Conservation (phyloP, 495 filamentous ascomycete genomes). For the Aspergillus cavernicola region DNA sequence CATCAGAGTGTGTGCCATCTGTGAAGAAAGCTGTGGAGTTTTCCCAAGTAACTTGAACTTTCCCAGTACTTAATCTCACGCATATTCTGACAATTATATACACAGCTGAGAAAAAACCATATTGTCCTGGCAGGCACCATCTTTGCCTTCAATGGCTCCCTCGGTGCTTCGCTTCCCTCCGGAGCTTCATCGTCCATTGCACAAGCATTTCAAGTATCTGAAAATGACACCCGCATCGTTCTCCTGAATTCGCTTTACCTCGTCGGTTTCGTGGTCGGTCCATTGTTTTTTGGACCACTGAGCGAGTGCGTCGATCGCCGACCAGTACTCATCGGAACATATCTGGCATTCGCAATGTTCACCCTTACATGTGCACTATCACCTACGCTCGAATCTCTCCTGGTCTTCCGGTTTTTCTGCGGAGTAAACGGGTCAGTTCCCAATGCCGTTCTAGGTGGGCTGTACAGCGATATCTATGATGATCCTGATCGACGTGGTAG, state of each 20-base stretch:
- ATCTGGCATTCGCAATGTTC: constrained; percentile 39
- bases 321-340: constrained; percentile 52
- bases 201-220: constrained; percentile 41
- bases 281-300: constrained; percentile 59
- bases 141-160: constrained; percentile 61
- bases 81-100: no score
- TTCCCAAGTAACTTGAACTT: no score
- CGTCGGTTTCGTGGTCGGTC: constrained; percentile 56
- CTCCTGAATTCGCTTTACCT: constrained; percentile 65
- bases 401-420: constrained; percentile 40
- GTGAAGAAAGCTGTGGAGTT: no score
- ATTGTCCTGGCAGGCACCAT: constrained; percentile 49
- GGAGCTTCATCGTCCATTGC: constrained; percentile 32
- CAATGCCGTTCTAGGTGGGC: constrained; percentile 36
- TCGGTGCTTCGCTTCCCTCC: constrained; percentile 41
- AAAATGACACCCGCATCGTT: constrained; percentile 43
- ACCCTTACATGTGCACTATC: constrained; percentile 38
- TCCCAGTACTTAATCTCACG: no score
- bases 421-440: constrained; percentile 34
- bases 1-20: no score
- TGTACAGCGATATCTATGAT: constrained; percentile 36
- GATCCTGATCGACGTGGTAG: constrained; percentile 29
- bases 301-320: constrained; percentile 63
- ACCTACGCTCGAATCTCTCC: constrained; percentile 30
- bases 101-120: constrained; percentile 43